Base-by-base conservation (phyloP, 306 rosid species). In the Prunus dulcis region DNA sequence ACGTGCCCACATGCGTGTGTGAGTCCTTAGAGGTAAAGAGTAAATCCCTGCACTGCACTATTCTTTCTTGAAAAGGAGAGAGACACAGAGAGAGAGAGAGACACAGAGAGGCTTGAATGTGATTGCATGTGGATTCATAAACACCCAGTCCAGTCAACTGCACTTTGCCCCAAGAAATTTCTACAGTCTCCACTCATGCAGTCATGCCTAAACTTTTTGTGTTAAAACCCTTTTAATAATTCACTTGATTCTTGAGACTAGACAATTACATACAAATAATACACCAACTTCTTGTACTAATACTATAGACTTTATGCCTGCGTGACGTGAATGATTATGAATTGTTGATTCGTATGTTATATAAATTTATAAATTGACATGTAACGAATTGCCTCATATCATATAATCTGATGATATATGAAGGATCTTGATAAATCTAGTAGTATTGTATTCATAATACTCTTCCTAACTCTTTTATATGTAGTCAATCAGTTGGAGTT, bases 1-100 rank as follows among this genome's bases (percentile, higher is more conserved):
- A 91, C 93, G 91, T 93, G 93, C 76, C 41, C 90, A 89, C 96
- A 66, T 85, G 95, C 67, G 13, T 73, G 76, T 84, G 88, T 74
- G 85, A 86, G 91, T 69, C 75, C 77, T 68, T 46, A 81, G 82
- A 60, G 82, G 76, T 52, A 53, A 72, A 72, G 47, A 46, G 73
- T 22, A 53, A 67, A 79, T 56, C 25, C 65, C 60, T 68, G 43
- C 43, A 38, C 78, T 46, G 85, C 77, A 85, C 67, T 45, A 80
- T 38, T 73, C 62, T 62, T 82, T 88, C 90, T 83, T 86, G 88
- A 76, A 81, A 84, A 76, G 82, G 60, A 80, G 80, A 65, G 73
- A 74, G 78, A 25, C 65, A 66, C 32, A 22, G 22, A n/a, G 19
- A 73, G 43, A 73, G 62, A 52, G 34, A 12, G 17, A 38, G 14